Evolutionary conservation across 345 rosid species (phyloP).

Genomic region (Excoecaria cochinchinensis): DNA sequence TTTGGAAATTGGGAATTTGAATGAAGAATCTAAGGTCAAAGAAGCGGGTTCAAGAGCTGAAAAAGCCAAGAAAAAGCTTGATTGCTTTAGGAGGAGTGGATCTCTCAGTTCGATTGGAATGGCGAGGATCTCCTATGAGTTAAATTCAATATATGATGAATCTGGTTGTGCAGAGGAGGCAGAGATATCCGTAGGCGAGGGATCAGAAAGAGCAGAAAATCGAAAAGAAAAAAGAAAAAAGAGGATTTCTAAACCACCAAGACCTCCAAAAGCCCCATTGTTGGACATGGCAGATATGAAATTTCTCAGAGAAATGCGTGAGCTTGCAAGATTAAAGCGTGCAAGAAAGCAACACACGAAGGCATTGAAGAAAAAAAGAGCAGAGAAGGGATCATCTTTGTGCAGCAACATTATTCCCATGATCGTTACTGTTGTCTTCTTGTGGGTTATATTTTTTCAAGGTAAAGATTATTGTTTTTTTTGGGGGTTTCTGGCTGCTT

Average conservation of each 20-base stretch:
- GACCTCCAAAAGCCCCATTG: constrained; percentile 25
- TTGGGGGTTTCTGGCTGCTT: no score
- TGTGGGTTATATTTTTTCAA: constrained; percentile 31
- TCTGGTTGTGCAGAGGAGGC: constrained; percentile 13
- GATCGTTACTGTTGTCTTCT: constrained; percentile 35
- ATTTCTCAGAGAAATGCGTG: constrained; percentile 31
- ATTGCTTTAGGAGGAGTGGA: constrained; percentile 12
- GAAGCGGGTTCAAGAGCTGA: neutral
- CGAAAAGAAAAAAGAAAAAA: constrained; percentile 15
- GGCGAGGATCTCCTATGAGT: neutral
- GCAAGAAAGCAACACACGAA: constrained; percentile 24
- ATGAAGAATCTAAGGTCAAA: constrained; percentile 17
- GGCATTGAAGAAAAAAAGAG: constrained; percentile 28
- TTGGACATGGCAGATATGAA: constrained; percentile 25
- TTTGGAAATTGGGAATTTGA: constrained; percentile 30
- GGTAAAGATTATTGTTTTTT: constrained; percentile 13
- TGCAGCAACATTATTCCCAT: constrained; percentile 21
- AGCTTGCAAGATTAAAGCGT: constrained; percentile 27
- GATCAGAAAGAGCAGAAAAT: neutral
- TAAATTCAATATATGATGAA: neutral
- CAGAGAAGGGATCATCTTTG: constrained; percentile 27
- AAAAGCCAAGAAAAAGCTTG: constrained; percentile 10
- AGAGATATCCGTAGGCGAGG: neutral
- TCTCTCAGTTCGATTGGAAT: constrained; percentile 3
- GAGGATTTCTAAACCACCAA: constrained; percentile 37